These are phyloP conservation scores for Daldinia eschscholtzii DNA, from an alignment of 2,329 filamentous ascomycete species.

Conservation along the genomic window DNA sequence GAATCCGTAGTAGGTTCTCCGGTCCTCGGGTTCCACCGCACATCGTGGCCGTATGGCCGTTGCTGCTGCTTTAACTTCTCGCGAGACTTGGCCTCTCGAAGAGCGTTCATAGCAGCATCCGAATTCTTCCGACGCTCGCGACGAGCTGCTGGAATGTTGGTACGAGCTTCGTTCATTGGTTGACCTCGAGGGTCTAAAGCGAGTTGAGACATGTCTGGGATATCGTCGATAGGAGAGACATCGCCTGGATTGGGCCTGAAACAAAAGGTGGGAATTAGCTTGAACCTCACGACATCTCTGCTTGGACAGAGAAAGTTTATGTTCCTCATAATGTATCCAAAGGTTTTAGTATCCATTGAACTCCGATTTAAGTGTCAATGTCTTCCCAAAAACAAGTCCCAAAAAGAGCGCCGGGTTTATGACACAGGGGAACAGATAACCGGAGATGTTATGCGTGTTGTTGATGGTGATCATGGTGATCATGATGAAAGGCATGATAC, in stretches of 20 bases:
- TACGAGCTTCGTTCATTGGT: slow-evolving; percentile 50
- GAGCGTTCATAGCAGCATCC: slow-evolving; percentile 53
- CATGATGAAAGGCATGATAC: slow-evolving; percentile 10
- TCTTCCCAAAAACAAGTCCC: slow-evolving; percentile 28
- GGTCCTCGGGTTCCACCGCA: slow-evolving; percentile 74
- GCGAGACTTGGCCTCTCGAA: slow-evolving; percentile 57
- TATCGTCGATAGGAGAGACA: slow-evolving; percentile 68
- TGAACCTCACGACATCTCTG: slow-evolving; percentile 22
- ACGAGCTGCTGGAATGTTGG: slow-evolving; percentile 66
- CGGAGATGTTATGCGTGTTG: slow-evolving; percentile 8
- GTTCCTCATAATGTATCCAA: slow-evolving; percentile 28
- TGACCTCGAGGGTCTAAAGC: slow-evolving; percentile 43
- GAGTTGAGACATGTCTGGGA: slow-evolving; percentile 54
- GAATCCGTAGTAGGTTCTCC: slow-evolving; percentile 72
- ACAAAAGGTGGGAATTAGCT: slow-evolving; percentile 47
- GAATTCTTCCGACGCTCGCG: slow-evolving; percentile 63
- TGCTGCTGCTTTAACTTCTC: slow-evolving; percentile 53
- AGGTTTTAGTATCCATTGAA: slow-evolving; percentile 12
- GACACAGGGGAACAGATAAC: slow-evolving; percentile 15
- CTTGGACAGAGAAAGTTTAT: slow-evolving; percentile 14
- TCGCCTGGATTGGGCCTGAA: slow-evolving; percentile 53
- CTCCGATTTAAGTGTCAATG: slow-evolving; percentile 7
- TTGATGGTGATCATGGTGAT: neutral
- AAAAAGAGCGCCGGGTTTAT: slow-evolving; percentile 16
- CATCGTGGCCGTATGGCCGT: slow-evolving; percentile 56